phyloP scores from a whole-genome alignment of 352 stramenopile genomes.

The Phytophthora syringae region DNA sequence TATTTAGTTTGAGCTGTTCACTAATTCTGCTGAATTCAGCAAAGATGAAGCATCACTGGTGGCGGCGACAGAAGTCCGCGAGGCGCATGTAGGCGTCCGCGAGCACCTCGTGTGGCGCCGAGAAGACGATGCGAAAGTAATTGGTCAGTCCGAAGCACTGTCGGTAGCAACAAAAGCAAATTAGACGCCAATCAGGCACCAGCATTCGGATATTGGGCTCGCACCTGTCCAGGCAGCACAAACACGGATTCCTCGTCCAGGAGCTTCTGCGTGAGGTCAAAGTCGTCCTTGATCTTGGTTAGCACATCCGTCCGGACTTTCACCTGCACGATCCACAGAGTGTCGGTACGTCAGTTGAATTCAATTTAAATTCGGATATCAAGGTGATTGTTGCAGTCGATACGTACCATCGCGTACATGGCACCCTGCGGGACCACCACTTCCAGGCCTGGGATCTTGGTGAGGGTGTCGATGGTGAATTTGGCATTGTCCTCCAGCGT shows the following conservation, averaged over 20 bases:
- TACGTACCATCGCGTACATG: slow-evolving; percentile 95
- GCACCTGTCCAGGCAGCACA: slow-evolving; percentile 90
- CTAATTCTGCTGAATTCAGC: no score
- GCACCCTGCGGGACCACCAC: slow-evolving; percentile 92
- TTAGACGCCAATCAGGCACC: no score
- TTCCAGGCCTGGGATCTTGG: slow-evolving; percentile 82
- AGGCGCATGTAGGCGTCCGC: slow-evolving; percentile 70
- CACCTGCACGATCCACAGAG: slow-evolving; percentile 20
- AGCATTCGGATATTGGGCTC: background rate
- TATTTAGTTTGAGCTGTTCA: no score
- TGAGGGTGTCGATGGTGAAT: slow-evolving; percentile 79
- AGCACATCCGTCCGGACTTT: slow-evolving; percentile 76
- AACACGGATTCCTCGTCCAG: slow-evolving; percentile 96
- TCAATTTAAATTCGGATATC: no score
- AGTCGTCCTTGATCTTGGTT: slow-evolving; percentile 90
- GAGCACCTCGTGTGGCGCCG: slow-evolving; percentile 68
- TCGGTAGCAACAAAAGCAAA: background rate
- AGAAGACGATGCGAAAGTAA: slow-evolving; percentile 83
- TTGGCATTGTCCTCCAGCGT: slow-evolving; percentile 89
- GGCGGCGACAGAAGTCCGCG: slow-evolving; percentile 60
- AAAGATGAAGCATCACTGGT: slow-evolving; percentile 39
- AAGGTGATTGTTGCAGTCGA: background rate
- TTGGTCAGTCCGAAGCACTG: slow-evolving; percentile 70
- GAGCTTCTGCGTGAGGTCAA: slow-evolving; percentile 94
- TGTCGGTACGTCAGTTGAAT: background rate